Evolutionary conservation across 2,329 filamentous ascomycete genomes (phyloP).

Genomic region (Exophiala calicioides): DNA sequence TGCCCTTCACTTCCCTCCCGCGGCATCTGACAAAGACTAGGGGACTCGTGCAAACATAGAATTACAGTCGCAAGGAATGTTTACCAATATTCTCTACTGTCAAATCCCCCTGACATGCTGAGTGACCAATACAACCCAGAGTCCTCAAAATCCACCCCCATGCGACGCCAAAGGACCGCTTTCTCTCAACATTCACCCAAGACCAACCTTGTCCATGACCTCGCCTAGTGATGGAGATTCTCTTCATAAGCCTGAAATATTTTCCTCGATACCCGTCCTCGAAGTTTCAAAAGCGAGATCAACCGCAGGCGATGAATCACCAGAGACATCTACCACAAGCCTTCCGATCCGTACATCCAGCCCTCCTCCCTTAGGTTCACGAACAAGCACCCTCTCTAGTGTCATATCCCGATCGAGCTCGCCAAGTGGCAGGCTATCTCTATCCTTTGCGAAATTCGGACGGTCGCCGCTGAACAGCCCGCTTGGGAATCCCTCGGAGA

Average conservation of each 20-base stretch:
- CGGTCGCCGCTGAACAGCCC: slow-evolving; percentile 48
- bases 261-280: slow-evolving; percentile 59
- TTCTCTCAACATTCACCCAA: slow-evolving; percentile 11
- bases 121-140: not conserved
- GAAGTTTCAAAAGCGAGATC: slow-evolving; percentile 62
- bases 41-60: not conserved
- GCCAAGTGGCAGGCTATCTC: slow-evolving; percentile 61
- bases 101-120: slow-evolving; percentile 13
- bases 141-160: slow-evolving; percentile 3
- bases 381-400: slow-evolving; percentile 65
- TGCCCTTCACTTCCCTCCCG: not conserved
- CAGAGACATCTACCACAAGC: slow-evolving; percentile 54
- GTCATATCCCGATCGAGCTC: slow-evolving; percentile 69
- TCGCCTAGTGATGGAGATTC: slow-evolving; percentile 30
- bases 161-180: slow-evolving; percentile 19
- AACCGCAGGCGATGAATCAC: slow-evolving; percentile 52
- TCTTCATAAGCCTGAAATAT: slow-evolving; percentile 22
- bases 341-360: slow-evolving; percentile 60
- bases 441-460: slow-evolving; percentile 53
- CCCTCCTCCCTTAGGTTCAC: slow-evolving; percentile 59
- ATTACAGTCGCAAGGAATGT: not conserved
- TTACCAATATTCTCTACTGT: not conserved
- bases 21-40: not conserved
- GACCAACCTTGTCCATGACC: slow-evolving; percentile 31
- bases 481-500: slow-evolving; percentile 56